phyloP scores from a whole-genome alignment of 208 protist genomes.

The Trypanosoma vivax region DNA sequence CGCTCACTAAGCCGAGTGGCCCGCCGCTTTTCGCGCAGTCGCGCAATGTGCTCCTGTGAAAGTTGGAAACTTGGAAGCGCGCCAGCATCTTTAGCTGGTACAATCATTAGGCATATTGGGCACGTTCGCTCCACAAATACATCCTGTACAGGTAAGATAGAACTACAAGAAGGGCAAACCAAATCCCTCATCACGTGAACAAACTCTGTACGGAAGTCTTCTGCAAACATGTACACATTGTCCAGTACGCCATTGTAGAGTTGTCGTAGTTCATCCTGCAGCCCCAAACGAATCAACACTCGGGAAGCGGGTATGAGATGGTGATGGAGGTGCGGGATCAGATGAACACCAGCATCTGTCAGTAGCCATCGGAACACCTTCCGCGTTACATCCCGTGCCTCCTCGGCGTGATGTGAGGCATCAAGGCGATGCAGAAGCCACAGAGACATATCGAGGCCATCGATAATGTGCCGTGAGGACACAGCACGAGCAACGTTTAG shows the following conservation, averaged over 20 bases:
- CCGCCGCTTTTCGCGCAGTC: slow-evolving; percentile 36
- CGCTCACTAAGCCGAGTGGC: slow-evolving; percentile 27
- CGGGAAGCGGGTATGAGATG: slow-evolving; percentile 66
- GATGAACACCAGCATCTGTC: slow-evolving; percentile 70
- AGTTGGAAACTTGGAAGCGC: slow-evolving; percentile 61
- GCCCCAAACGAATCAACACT: slow-evolving; percentile 53
- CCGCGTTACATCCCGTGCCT: slow-evolving; percentile 53
- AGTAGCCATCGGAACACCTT: slow-evolving; percentile 81
- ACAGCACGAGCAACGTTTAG: slow-evolving; percentile 66
- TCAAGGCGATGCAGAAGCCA: slow-evolving; percentile 77
- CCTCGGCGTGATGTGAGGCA: slow-evolving; percentile 58
- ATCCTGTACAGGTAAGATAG: slow-evolving; percentile 44
- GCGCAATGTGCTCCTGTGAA: slow-evolving; percentile 54
- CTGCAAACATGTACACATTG: slow-evolving; percentile 55
- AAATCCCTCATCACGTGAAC: slow-evolving; percentile 68
- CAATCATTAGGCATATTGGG: slow-evolving; percentile 51
- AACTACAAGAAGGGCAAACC: slow-evolving; percentile 60
- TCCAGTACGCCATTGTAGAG: slow-evolving; percentile 82
- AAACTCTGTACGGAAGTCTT: slow-evolving; percentile 60
- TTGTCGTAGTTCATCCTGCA: slow-evolving; percentile 60
- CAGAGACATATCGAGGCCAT: slow-evolving; percentile 76
- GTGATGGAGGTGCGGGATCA: slow-evolving; percentile 61
- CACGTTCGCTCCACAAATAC: slow-evolving; percentile 63
- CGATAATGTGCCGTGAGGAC: slow-evolving; percentile 55
- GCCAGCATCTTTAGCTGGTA: slow-evolving; percentile 48